Base-by-base conservation (phyloP, 2,329 filamentous ascomycete species). In the Fusarium napiforme region DNA sequence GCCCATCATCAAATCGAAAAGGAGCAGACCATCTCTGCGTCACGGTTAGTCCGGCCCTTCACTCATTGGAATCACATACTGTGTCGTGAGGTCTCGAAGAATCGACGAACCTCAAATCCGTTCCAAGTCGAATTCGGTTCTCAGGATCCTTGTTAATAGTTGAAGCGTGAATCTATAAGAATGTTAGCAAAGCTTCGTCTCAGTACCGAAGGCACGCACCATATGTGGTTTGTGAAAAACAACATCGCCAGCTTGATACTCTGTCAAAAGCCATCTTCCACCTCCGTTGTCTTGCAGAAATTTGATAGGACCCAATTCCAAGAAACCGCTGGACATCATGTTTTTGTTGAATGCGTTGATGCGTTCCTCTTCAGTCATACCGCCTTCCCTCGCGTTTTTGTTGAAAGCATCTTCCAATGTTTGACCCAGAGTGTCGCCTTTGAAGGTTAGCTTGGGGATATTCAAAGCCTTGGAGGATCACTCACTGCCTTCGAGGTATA, bases 291-390 rank as follows among this genome's bases (percentile, higher is more conserved):
- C 61, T 32, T 78, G 65, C 9, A 73, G 79, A 71, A 83, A 84
- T 37, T 74, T 76, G 2, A 81, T 82, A 2, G 88, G 85, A 0
- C 83, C 84, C 36, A 89, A 85, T 15, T 85, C 85, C 4, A 91
- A 81, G 40, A 90, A 77, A 0, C 88, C 89, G 0, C 83, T 87
- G 1, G 82, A 80, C 82, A 90, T 87, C 88, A 91, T 91, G 70
- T 90, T 90, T 26, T 83, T 81, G 71, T 91, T 91, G 77, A 88
- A 90, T 4, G 85, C 87, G 36, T 80, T 81, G 46, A 80, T 83
- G 3, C 83, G 82, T 75, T 91, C 85, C 64, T 88, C 85, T 1
- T 89, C 86, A 0, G 80, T 84, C 63, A 91, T 69, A 0, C 87
- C 87, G 3, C 49, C 45, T 18, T 71, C 12, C 81, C 81, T 49